Percentiles rank a stretch among this genome's conserved stretches.
These are phyloP conservation scores for Alternaria triticimaculans DNA, from an alignment of 2,329 filamentous ascomycete species.

Conservation along the genomic window DNA sequence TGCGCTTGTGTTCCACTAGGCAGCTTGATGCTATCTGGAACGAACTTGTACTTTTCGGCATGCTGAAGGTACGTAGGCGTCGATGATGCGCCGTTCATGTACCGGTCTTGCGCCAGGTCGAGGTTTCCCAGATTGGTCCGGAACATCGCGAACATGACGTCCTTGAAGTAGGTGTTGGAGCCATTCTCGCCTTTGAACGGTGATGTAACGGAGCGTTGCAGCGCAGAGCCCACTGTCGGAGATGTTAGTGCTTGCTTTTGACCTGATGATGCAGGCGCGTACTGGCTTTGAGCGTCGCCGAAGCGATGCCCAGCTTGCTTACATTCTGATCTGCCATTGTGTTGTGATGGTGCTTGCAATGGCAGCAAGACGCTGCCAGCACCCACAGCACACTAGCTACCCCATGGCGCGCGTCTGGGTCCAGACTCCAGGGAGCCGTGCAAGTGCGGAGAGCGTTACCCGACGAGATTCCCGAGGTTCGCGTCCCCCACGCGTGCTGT, in stretches of 20 bases:
- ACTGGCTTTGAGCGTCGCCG: slow-evolving; percentile 40
- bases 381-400: not conserved
- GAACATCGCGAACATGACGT: slow-evolving; percentile 41
- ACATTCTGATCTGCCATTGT: slow-evolving; percentile 37
- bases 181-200: slow-evolving; percentile 48
- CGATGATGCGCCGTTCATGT: slow-evolving; percentile 34
- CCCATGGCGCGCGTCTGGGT: not conserved
- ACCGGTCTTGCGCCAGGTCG: slow-evolving; percentile 44
- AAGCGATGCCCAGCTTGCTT: slow-evolving; percentile 44
- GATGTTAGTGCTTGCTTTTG: not conserved
- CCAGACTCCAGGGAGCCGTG: not conserved
- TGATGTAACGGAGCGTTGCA: slow-evolving; percentile 40
- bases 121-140: slow-evolving; percentile 41
- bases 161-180: slow-evolving; percentile 47
- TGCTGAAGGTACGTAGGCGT: slow-evolving; percentile 45
- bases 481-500: not conserved
- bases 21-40: slow-evolving; percentile 49
- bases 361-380: not conserved
- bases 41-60: slow-evolving; percentile 44
- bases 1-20: slow-evolving; percentile 53
- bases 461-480: not conserved
- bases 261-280: slow-evolving; percentile 4
- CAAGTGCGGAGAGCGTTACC: slow-evolving; percentile 1
- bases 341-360: not conserved
- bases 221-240: slow-evolving; percentile 39